Conservation (phyloP, 257 asterid genomes). For the Knoxia roxburghii region DNA sequence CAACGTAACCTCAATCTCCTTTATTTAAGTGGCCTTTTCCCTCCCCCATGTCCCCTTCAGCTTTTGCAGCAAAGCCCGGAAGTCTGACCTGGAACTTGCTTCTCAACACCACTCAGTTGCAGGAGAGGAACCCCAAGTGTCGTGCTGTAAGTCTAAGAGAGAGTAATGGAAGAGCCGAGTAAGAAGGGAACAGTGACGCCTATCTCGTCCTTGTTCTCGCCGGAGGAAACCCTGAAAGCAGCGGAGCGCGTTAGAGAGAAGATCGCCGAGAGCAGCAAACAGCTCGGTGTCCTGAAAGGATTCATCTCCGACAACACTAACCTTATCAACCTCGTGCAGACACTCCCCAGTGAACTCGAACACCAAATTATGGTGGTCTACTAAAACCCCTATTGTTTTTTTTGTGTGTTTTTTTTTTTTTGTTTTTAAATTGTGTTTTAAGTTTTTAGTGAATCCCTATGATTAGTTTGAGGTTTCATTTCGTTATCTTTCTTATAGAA, state of each 20-base stretch:
- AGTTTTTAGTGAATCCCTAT: background rate
- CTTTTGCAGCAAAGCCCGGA: background rate
- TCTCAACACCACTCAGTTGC: background rate
- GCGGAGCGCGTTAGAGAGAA: constrained; percentile 58
- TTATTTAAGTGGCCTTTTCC: background rate
- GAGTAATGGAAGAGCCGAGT: background rate
- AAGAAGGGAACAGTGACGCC: constrained; percentile 61
- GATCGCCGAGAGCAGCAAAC: constrained; percentile 46
- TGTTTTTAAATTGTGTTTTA: too few species aligned
- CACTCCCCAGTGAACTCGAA: constrained; percentile 74
- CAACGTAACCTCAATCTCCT: background rate
- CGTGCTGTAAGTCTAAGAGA: background rate
- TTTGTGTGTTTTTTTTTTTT: background rate
- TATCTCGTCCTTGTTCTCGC: constrained; percentile 53
- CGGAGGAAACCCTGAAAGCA: constrained; percentile 68
- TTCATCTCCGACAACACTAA: constrained; percentile 51
- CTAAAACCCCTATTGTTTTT: background rate
- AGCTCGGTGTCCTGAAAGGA: constrained; percentile 45
- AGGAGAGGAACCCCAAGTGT: background rate
- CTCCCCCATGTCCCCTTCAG: background rate
- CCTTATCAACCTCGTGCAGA: constrained; percentile 67
- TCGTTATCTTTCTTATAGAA: constrained; percentile 5
- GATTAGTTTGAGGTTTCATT: background rate
- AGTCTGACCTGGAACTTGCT: background rate
- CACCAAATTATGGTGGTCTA: constrained; percentile 65